A percentile compares a stretch with the other conserved stretches of the same genome.
These are phyloP conservation scores for Posidonia australis DNA, from an alignment of 106 monocot species.

Conservation along the genomic window DNA sequence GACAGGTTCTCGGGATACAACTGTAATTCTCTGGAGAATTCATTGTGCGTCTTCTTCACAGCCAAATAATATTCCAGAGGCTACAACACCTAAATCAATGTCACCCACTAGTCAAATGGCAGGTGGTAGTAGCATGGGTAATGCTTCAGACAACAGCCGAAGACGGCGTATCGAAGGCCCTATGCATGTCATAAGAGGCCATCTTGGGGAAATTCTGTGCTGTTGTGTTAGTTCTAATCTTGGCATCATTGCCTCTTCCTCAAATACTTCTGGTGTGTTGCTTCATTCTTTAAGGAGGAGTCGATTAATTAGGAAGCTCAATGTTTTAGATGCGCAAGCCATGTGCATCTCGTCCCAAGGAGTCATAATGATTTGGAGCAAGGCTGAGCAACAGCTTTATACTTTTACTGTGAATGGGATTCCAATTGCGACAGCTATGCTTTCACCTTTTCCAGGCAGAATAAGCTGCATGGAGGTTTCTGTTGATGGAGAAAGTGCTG, in stretches of 20 bases:
- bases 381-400: constrained; percentile 34
- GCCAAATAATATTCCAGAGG: constrained; percentile 26
- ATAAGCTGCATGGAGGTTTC: constrained; percentile 81
- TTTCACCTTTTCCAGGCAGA: constrained; percentile 46
- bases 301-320: constrained; percentile 55
- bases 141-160: constrained; percentile 10
- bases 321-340: constrained; percentile 32
- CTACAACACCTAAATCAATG: constrained; percentile 22
- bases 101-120: constrained; percentile 37
- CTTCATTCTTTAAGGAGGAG: constrained; percentile 77
- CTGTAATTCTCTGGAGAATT: constrained; percentile 83
- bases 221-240: constrained; percentile 70
- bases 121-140: constrained; percentile 13
- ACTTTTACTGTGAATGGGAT: constrained; percentile 88
- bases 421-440: constrained; percentile 33
- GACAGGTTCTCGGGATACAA: constrained; percentile 84
- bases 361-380: constrained; percentile 68
- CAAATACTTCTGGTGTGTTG: constrained; percentile 48
- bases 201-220: constrained; percentile 64
- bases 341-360: constrained; percentile 72
- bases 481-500: constrained; percentile 52
- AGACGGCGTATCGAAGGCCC: constrained; percentile 77
- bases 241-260: constrained; percentile 71
- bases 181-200: constrained; percentile 77
- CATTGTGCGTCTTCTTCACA: constrained; percentile 24